Percentiles rank a stretch among this genome's conserved stretches.
Evolutionary conservation across 106 monocot species (phyloP).

Genomic region (Ottelia alismoides): DNA sequence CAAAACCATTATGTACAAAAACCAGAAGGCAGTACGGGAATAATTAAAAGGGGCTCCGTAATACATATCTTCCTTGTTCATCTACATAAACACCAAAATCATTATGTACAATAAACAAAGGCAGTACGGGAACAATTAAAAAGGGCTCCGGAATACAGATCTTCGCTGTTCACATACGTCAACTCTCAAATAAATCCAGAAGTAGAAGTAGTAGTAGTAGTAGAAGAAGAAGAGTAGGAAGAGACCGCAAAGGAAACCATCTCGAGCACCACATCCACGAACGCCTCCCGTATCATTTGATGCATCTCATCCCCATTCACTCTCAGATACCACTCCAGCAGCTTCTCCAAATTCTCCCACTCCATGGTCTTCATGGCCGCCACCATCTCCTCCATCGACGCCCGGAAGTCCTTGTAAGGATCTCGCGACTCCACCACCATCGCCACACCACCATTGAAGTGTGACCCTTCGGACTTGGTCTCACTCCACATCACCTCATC

Average conservation of each 20-base stretch:
- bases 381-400: conserved; percentile 15
- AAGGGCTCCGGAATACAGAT: too few species aligned
- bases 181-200: too few species aligned
- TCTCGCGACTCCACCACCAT: conserved; percentile 7
- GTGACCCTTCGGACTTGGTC: not conserved
- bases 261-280: conserved; percentile 6
- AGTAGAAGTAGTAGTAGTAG: too few species aligned
- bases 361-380: not conserved
- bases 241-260: not conserved
- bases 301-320: conserved; percentile 2
- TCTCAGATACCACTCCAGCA: conserved; percentile 8
- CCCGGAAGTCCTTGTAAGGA: conserved; percentile 2
- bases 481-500: too few species aligned
- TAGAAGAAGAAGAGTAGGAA: conserved; percentile 2
- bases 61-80: too few species aligned
- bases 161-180: too few species aligned
- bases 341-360: conserved; percentile 6
- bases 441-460: conserved; percentile 4
- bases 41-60: too few species aligned
- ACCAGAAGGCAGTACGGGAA: too few species aligned
- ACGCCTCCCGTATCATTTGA: conserved; percentile 1
- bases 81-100: too few species aligned
- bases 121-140: too few species aligned
- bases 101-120: too few species aligned
- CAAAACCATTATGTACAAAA: too few species aligned